Evolutionary conservation across 768 basidiomycete genomes (phyloP).

Genomic region (Hericium erinaceus): DNA sequence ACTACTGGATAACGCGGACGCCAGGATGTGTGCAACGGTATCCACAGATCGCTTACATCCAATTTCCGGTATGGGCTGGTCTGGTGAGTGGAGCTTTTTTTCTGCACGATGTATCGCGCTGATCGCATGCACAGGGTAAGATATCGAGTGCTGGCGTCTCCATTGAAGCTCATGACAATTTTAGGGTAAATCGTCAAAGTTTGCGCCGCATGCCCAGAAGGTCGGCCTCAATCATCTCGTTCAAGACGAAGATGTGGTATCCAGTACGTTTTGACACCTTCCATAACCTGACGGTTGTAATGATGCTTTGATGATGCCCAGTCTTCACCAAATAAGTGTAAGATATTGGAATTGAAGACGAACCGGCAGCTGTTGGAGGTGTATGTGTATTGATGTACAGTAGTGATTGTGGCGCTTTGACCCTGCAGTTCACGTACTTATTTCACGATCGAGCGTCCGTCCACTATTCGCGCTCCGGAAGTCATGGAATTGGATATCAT

Average conservation of each 20-base stretch:
- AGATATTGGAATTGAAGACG: not conserved
- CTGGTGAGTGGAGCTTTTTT: slow-evolving; percentile 45
- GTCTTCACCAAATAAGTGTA: slow-evolving; percentile 24
- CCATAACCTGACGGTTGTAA: slow-evolving; percentile 3
- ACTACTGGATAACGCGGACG: not conserved
- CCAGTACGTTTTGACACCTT: slow-evolving; percentile 45
- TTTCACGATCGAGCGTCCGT: too few relatives aligned
- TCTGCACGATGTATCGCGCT: not conserved
- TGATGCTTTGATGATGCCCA: slow-evolving; percentile 9
- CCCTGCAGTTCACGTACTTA: too few relatives aligned
- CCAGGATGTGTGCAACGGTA: slow-evolving; percentile 84
- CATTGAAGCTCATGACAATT: slow-evolving; percentile 19
- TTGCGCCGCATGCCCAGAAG: slow-evolving; percentile 89
- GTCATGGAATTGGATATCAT: too few relatives aligned
- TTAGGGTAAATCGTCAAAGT: slow-evolving; percentile 91
- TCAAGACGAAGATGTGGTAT: slow-evolving; percentile 83
- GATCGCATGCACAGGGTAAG: slow-evolving; percentile 2
- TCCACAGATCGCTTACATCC: slow-evolving; percentile 79
- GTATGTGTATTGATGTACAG: too few relatives aligned
- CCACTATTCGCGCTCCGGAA: too few relatives aligned
- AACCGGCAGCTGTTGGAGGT: too few relatives aligned
- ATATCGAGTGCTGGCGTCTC: slow-evolving; percentile 1
- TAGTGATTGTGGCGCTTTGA: too few relatives aligned
- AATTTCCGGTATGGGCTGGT: slow-evolving; percentile 95
- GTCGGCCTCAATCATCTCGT: slow-evolving; percentile 80